Conservation (phyloP, 2,329 filamentous ascomycete species). For the Clarireedia sp. region DNA sequence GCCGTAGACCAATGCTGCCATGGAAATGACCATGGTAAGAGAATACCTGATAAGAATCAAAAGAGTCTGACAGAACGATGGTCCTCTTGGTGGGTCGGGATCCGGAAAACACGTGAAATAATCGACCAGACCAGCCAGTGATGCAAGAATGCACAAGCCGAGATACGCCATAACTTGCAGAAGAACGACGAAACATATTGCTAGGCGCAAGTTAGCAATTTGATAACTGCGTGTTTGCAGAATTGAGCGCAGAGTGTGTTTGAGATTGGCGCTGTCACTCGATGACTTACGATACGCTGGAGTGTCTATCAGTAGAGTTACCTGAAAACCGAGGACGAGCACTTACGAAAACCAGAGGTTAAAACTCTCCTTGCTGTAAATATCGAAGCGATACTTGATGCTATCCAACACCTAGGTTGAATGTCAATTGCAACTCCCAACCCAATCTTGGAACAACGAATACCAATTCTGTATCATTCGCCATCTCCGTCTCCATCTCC, state of each 20-base stretch:
- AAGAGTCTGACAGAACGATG: not conserved
- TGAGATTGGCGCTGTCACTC: not conserved
- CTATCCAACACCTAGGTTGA: conserved; percentile 2
- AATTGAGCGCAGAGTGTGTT: not conserved
- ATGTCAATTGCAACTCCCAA: not conserved
- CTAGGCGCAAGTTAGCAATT: conserved; percentile 20
- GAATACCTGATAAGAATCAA: conserved; percentile 1
- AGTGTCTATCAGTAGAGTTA: not conserved
- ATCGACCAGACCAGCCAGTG: conserved; percentile 11
- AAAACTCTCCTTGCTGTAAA: conserved; percentile 17
- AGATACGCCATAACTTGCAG: conserved; percentile 21
- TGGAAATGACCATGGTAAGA: not conserved
- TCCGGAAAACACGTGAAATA: conserved; percentile 8
- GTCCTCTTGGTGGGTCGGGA: not conserved
- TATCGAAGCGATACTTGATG: conserved; percentile 3
- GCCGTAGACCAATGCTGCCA: conserved; percentile 2
- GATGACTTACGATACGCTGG: conserved; percentile 3
- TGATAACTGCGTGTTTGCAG: not conserved
- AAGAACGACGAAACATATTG: conserved; percentile 22
- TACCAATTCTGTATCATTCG: not conserved
- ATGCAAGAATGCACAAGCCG: conserved; percentile 11
- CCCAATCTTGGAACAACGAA: not conserved
- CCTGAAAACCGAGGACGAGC: not conserved
- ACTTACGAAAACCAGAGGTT: conserved; percentile 24
- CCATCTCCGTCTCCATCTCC: conserved; percentile 6